These are phyloP conservation scores for Kwoniella mangroviensis DNA, from an alignment of 768 basidiomycete genomes.

Conservation along the genomic window DNA sequence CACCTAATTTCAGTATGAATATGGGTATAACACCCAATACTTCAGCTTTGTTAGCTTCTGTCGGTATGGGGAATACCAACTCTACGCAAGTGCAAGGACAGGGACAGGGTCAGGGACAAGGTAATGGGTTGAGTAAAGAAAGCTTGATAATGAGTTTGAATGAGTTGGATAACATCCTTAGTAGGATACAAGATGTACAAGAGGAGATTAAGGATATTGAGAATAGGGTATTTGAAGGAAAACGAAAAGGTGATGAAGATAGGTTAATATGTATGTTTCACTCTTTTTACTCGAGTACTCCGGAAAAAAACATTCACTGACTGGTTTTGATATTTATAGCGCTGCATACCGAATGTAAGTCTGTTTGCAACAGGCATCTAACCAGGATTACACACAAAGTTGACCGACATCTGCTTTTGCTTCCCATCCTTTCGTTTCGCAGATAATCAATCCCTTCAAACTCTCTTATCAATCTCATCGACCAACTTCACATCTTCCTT, in stretches of 20 bases:
- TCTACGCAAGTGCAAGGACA: not conserved
- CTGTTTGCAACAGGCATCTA: too few species aligned
- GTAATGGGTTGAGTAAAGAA: not conserved
- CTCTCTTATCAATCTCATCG: conserved; percentile 16
- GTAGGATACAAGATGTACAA: conserved; percentile 5
- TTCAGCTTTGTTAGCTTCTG: conserved; percentile 19
- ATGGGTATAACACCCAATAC: conserved; percentile 25
- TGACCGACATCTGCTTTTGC: not conserved
- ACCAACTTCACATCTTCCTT: conserved; percentile 26
- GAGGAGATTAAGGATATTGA: conserved; percentile 21
- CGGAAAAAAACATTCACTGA: not conserved
- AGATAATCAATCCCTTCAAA: conserved; percentile 23
- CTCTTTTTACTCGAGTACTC: not conserved
- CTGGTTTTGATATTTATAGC: conserved; percentile 1
- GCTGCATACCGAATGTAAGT: conserved; percentile 30
- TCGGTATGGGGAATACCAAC: not conserved
- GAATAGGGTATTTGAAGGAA: conserved; percentile 13
- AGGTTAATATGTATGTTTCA: conserved; percentile 13
- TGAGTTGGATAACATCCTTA: conserved; percentile 9
- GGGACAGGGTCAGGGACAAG: not conserved
- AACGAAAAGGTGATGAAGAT: conserved; percentile 8
- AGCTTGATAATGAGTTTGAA: conserved; percentile 4
- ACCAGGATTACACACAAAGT: too few species aligned
- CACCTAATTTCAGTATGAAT: conserved; percentile 1
- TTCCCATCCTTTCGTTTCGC: not conserved